Evolutionary conservation across 352 stramenopile genomes (phyloP).

Genomic region (Achlya hypogyna): DNA sequence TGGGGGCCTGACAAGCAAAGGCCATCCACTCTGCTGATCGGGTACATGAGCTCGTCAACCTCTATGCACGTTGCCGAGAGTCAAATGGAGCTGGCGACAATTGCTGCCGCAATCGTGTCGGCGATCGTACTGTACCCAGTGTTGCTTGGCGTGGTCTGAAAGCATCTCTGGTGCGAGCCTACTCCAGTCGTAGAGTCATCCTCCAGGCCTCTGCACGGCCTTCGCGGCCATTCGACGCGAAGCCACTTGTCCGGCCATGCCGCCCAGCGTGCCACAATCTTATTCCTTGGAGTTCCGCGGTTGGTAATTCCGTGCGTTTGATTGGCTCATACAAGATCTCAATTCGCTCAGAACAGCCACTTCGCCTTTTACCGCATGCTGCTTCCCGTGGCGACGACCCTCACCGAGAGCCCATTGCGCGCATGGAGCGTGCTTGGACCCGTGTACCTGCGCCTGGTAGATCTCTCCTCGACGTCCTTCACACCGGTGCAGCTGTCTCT

Average conservation of each 20-base stretch:
- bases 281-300: background rate
- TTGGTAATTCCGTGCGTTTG: background rate
- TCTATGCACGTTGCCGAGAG: too few species aligned
- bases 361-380: background rate
- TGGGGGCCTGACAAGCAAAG: too few species aligned
- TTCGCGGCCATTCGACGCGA: background rate
- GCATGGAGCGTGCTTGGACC: constrained; percentile 10
- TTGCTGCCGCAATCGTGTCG: too few species aligned
- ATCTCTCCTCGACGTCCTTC: background rate
- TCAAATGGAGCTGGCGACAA: too few species aligned
- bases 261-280: background rate
- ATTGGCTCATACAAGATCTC: background rate
- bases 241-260: background rate
- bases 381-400: background rate
- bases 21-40: too few species aligned
- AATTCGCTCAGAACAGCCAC: background rate
- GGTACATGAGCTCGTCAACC: too few species aligned
- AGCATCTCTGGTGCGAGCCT: too few species aligned
- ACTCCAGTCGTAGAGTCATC: too few species aligned
- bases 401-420: background rate
- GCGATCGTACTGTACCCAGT: too few species aligned
- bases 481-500: background rate
- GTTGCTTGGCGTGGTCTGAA: too few species aligned
- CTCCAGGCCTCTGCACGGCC: too few species aligned
- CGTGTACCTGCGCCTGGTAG: background rate